Percentiles rank a stretch among this genome's conserved stretches.
phyloP scores from a whole-genome alignment of 1,139 yeast genomes.

The Saccharomyces pastorianus region DNA sequence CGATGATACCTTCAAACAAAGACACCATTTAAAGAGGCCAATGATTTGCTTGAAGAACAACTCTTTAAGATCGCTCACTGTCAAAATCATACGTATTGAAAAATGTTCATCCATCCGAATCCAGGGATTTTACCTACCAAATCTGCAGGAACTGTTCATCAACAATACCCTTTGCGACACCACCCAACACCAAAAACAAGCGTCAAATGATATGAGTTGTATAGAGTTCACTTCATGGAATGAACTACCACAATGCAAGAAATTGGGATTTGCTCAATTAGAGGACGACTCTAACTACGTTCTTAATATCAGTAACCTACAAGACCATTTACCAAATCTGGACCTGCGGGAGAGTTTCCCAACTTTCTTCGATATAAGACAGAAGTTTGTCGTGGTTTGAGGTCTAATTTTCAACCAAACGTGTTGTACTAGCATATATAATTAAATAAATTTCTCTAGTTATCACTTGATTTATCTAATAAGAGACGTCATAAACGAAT shows the following conservation, averaged over 20 bases:
- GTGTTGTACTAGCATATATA: neutral
- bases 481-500: neutral
- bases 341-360: constrained; percentile 15
- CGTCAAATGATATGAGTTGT: constrained; percentile 13
- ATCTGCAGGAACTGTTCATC: constrained; percentile 10
- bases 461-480: neutral
- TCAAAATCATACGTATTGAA: constrained; percentile 13
- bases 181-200: neutral
- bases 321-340: constrained; percentile 13
- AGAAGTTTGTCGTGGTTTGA: constrained; percentile 19
- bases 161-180: neutral
- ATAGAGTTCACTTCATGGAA: constrained; percentile 24
- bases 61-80: constrained; percentile 14
- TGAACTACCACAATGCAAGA: constrained; percentile 13
- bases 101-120: constrained; percentile 10
- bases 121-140: constrained; percentile 22
- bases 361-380: constrained; percentile 19
- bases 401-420: neutral
- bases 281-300: constrained; percentile 7
- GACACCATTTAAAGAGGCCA: constrained; percentile 12
- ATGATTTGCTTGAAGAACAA: constrained; percentile 17
- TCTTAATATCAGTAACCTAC: constrained; percentile 17
- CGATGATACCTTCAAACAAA: neutral
- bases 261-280: constrained; percentile 5
- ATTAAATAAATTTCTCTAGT: neutral